Conservation (phyloP, 2,329 filamentous ascomycete species). For the Calonectria crousiana region DNA sequence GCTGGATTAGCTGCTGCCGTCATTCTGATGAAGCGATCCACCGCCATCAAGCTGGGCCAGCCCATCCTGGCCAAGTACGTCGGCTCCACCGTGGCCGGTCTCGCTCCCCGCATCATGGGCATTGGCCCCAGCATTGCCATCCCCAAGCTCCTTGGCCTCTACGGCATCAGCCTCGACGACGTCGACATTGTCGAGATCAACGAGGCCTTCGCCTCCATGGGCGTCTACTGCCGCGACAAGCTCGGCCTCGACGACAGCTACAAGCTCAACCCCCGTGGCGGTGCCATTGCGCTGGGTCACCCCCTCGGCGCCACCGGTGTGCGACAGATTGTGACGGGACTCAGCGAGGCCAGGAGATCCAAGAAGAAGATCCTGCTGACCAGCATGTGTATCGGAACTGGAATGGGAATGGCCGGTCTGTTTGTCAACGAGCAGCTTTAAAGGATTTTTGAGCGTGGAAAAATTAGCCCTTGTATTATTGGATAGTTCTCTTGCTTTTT, state of each 20-base stretch:
- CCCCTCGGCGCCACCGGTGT: slow-evolving; percentile 84
- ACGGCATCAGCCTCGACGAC: slow-evolving; percentile 82
- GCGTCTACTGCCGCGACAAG: slow-evolving; percentile 87
- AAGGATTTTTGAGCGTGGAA: slow-evolving; percentile 1
- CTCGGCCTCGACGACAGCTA: slow-evolving; percentile 74
- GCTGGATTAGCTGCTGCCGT: slow-evolving; percentile 77
- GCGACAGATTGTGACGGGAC: slow-evolving; percentile 87
- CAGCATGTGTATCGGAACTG: slow-evolving; percentile 86
- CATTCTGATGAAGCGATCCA: slow-evolving; percentile 93
- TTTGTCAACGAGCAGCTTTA: slow-evolving; percentile 69
- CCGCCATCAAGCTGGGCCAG: slow-evolving; percentile 86
- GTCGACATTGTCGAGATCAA: slow-evolving; percentile 94
- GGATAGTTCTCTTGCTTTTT: slow-evolving; percentile 1
- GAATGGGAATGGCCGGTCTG: slow-evolving; percentile 76
- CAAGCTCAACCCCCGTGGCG: slow-evolving; percentile 86
- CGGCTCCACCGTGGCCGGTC: slow-evolving; percentile 88
- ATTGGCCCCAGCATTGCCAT: slow-evolving; percentile 83
- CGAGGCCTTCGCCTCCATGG: slow-evolving; percentile 98
- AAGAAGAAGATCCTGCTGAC: slow-evolving; percentile 94
- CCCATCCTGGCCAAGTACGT: slow-evolving; percentile 96
- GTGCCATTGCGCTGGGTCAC: slow-evolving; percentile 86
- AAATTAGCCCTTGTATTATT: slow-evolving; percentile 26
- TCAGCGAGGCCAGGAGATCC: slow-evolving; percentile 85
- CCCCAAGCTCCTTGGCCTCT: slow-evolving; percentile 86
- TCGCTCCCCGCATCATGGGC: slow-evolving; percentile 96